Conservation (phyloP, 2,329 filamentous ascomycete genomes). For the Chaetomium sp. region DNA sequence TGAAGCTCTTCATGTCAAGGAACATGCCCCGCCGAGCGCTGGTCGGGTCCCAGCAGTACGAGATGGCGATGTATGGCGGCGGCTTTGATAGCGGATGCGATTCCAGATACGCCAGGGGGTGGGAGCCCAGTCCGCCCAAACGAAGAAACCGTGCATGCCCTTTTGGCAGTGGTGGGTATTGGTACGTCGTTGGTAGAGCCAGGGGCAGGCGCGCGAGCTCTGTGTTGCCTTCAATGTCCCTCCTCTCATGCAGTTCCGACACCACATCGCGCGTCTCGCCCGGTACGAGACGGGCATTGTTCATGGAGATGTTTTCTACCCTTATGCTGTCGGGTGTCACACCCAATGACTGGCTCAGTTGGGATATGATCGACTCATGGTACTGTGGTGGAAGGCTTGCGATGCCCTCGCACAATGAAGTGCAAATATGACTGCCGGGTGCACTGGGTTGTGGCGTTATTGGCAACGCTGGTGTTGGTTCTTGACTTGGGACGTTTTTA, state of each 20-base stretch:
- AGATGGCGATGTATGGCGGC: constrained; percentile 3
- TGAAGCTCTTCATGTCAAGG: constrained; percentile 1
- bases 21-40: not conserved
- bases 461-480: not conserved
- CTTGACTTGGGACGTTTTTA: not conserved
- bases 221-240: not conserved
- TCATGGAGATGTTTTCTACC: not conserved
- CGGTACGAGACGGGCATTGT: not conserved
- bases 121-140: not conserved
- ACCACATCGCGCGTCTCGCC: not conserved
- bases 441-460: not conserved
- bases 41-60: constrained; percentile 3
- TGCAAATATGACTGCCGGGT: not conserved
- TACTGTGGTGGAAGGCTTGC: constrained; percentile 1
- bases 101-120: constrained; percentile 6
- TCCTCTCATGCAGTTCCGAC: not conserved
- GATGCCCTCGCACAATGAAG: not conserved
- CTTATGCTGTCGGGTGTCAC: not conserved
- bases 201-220: not conserved
- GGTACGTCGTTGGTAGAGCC: not conserved
- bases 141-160: constrained; percentile 9
- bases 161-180: not conserved
- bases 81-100: not conserved
- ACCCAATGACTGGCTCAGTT: not conserved
- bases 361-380: not conserved